Evolutionary conservation across 2,329 filamentous ascomycete genomes (phyloP), one percentile per base, ranked within the genome.

Genomic region (Leptographium flavum): DNA sequence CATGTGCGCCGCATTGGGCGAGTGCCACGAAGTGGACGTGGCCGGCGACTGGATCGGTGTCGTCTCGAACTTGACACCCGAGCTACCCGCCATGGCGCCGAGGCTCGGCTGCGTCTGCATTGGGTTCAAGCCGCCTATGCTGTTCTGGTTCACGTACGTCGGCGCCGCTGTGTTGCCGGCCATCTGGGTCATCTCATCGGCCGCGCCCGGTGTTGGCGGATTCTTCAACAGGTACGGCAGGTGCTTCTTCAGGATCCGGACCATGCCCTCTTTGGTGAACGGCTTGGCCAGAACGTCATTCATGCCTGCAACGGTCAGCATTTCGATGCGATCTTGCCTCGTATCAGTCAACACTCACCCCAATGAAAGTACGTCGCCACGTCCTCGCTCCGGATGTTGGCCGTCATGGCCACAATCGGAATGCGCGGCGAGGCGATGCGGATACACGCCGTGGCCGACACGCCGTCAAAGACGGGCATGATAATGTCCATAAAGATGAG

Each of bases 371-470:
- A 98, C 66, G 93, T 88, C 45, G 90, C 85, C 50, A 96, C 93
- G 59, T 98, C 92, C 56, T 95, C 90, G 49, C 87, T 88, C 52
- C 92, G 78, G 52, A 98, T 96, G 58, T 96, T 98, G 4, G 90
- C 95, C 3, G 92, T 98, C 92, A 98, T 96, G 39, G 92, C 92
- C 47, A 98, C 86, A 55, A 98, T 93, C 0, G 92, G 92, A 19
- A 84, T 80, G 6, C 80, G 76, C 32, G 79, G 76, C 51, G 87
- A 80, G 50, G 90, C 86, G 57, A 94, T 85, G 44, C 90, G 79
- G 52, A 98, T 95, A 50, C 94, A 79, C 57, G 92, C 85, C 47
- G 87, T 94, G 3, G 92, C 90, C 15, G 88, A 94, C 6, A 96
- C 87, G 54, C 92, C 92, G 56, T 96, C 92, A 45, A 96, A 71